Conservation (phyloP, 2,329 filamentous ascomycete species). For the Curvularia sp. region DNA sequence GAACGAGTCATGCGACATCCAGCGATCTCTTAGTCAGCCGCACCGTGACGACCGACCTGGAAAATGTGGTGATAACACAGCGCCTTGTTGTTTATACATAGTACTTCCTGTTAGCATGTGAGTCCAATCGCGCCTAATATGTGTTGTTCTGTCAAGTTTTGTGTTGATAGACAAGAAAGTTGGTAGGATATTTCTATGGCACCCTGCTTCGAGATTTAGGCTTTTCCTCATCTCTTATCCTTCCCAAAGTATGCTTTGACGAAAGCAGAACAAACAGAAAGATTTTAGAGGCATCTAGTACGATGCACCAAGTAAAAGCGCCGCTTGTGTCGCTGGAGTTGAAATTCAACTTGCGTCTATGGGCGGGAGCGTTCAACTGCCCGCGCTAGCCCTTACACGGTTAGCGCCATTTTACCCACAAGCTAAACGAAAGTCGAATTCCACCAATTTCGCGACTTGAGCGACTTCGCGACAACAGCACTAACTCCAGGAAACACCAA, state of each 20-base stretch:
- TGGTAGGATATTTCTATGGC: neutral
- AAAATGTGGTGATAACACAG: neutral
- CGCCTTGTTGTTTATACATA: too few relatives aligned
- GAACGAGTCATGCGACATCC: conserved; percentile 41
- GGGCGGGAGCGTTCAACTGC: neutral
- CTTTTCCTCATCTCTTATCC: neutral
- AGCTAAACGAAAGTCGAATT: conserved; percentile 6
- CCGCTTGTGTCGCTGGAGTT: neutral
- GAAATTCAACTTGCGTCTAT: neutral
- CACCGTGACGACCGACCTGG: conserved; percentile 6
- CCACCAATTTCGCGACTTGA: conserved; percentile 23
- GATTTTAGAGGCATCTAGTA: neutral
- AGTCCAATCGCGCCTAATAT: too few relatives aligned
- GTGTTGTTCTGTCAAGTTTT: neutral
- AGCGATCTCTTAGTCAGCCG: conserved; percentile 33
- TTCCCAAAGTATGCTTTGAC: neutral
- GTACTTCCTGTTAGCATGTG: neutral
- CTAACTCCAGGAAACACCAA: conserved; percentile 42
- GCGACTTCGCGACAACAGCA: conserved; percentile 42
- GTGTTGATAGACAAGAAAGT: neutral
- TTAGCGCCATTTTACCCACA: conserved; percentile 4
- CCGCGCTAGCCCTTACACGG: neutral
- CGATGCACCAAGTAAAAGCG: too few relatives aligned
- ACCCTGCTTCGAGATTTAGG: neutral
- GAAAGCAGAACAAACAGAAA: neutral